These are phyloP conservation scores for Helichrysum umbraculigerum DNA, from an alignment of 129 eudicot genomes.

Conservation along the genomic window DNA sequence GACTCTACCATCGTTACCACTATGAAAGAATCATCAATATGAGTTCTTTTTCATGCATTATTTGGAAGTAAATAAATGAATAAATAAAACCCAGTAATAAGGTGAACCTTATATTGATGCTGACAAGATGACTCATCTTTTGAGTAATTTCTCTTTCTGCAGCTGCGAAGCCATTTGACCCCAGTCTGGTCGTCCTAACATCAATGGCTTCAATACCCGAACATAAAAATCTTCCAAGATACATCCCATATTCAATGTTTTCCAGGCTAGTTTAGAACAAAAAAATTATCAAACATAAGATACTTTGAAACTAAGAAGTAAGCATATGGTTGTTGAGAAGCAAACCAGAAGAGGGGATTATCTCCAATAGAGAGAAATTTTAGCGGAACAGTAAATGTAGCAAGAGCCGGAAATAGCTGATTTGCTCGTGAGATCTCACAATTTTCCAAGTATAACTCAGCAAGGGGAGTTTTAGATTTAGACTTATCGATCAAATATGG, in stretches of 20 bases:
- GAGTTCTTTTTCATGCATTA: not conserved
- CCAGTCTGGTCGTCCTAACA: conserved; percentile 60
- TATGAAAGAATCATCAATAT: conserved; percentile 31
- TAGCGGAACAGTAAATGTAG: conserved; percentile 51
- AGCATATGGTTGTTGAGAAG: not conserved
- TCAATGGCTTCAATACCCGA: conserved; percentile 54
- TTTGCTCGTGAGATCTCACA: conserved; percentile 64
- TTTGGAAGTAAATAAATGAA: too few species aligned
- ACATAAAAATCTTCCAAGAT: conserved; percentile 57
- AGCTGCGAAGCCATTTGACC: conserved; percentile 60
- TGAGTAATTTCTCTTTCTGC: conserved; percentile 41
- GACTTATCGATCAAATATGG: conserved; percentile 55
- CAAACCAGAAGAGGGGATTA: conserved; percentile 73
- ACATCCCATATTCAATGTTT: conserved; percentile 50
- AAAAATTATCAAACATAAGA: not conserved
- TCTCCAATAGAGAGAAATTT: conserved; percentile 56
- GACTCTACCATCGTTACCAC: conserved; percentile 68
- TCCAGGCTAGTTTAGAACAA: not conserved
- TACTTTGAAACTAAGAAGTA: not conserved
- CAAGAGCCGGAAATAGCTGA: conserved; percentile 55
- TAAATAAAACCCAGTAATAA: not conserved
- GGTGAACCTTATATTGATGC: conserved; percentile 68
- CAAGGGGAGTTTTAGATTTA: conserved; percentile 42
- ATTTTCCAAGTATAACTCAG: conserved; percentile 55
- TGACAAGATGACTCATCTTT: conserved; percentile 40